A percentile compares a stretch with the other conserved stretches of the same genome.
phyloP scores from a whole-genome alignment of 345 rosid species.

The Aquilaria yunnanensis region DNA sequence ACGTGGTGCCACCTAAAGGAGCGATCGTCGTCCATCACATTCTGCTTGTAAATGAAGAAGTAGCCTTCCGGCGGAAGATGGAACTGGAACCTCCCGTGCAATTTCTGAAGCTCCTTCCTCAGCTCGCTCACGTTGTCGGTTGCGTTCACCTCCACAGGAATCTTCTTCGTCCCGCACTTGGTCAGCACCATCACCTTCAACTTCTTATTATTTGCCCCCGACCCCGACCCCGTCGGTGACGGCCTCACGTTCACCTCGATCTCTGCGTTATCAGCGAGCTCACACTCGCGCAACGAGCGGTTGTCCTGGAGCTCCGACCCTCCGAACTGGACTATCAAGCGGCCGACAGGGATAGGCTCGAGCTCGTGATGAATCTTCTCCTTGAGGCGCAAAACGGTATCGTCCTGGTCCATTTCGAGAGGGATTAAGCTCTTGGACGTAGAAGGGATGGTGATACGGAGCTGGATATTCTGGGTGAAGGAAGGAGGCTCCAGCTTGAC shows the following conservation, averaged over 20 bases:
- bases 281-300: constrained; percentile 20
- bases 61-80: constrained; percentile 69
- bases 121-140: constrained; percentile 61
- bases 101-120: constrained; percentile 54
- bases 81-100: constrained; percentile 49
- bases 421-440: constrained; percentile 17
- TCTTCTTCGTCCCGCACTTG: constrained; percentile 49
- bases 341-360: constrained; percentile 26
- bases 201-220: constrained; percentile 26
- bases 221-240: constrained; percentile 20
- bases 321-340: constrained; percentile 20
- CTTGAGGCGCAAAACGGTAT: constrained; percentile 28
- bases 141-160: constrained; percentile 58
- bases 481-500: constrained; percentile 24
- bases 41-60: constrained; percentile 62
- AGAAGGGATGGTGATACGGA: constrained; percentile 31
- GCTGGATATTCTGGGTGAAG: constrained; percentile 24
- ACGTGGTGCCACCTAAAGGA: constrained; percentile 81
- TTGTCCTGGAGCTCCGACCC: constrained; percentile 33
- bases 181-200: constrained; percentile 56
- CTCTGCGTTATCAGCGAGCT: constrained; percentile 26
- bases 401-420: constrained; percentile 27
- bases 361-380: constrained; percentile 35
- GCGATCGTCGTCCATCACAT: constrained; percentile 75
- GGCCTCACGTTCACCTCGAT: constrained; percentile 28